Percentiles rank a stretch among this genome's conserved stretches.
phyloP scores from a whole-genome alignment of 129 eudicot species.

The Pulicaria dysenterica region DNA sequence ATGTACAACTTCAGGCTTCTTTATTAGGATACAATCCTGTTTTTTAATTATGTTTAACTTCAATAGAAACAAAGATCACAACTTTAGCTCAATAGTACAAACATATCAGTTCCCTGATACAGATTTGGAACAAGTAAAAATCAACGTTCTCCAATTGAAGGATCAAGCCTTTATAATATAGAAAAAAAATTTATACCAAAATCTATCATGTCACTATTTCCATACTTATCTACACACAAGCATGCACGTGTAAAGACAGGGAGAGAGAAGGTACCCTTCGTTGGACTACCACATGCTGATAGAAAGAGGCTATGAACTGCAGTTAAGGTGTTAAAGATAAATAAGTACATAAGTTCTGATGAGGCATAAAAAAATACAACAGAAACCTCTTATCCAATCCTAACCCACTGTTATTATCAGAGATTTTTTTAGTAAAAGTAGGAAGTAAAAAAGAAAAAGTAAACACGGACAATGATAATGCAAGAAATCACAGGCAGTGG shows the following conservation, averaged over 20 bases:
- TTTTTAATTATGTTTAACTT: no score
- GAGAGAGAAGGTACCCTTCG: constrained; percentile 67
- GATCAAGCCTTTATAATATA: background rate
- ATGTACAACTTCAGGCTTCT: background rate
- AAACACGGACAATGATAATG: constrained; percentile 11
- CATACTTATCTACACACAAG: background rate
- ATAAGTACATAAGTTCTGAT: constrained; percentile 13
- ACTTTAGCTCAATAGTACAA: no score
- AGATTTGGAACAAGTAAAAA: no score
- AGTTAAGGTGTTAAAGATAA: constrained; percentile 18
- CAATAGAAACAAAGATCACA: no score
- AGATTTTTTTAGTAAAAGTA: background rate
- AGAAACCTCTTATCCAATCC: background rate
- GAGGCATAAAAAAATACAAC: constrained; percentile 13
- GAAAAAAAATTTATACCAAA: background rate
- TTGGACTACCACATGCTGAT: constrained; percentile 94
- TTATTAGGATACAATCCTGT: background rate
- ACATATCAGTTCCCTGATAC: no score
- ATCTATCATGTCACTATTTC: background rate
- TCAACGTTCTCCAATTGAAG: background rate
- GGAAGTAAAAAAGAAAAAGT: background rate
- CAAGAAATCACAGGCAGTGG: constrained; percentile 27
- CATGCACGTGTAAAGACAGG: constrained; percentile 7
- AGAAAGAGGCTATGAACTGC: constrained; percentile 97
- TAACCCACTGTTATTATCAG: background rate